Conservation (phyloP, 257 asterid genomes). For the Solanum virginianum region DNA sequence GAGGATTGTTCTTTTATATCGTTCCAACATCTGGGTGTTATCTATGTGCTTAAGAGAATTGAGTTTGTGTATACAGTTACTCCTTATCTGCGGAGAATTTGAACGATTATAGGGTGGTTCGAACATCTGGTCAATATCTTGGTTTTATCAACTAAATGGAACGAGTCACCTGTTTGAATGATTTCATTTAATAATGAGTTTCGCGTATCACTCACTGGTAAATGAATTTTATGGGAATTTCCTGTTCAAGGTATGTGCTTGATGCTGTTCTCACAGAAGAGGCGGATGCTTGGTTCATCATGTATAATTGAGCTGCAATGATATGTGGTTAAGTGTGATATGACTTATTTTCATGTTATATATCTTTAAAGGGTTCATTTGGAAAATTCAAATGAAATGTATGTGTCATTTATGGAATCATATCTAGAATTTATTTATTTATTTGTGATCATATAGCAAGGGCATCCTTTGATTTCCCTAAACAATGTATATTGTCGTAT, state of each 20-base stretch:
- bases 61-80: background rate
- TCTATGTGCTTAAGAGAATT: background rate
- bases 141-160: background rate
- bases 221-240: background rate
- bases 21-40: background rate
- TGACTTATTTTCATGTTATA: background rate
- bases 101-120: background rate
- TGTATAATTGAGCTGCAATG: background rate
- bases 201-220: slow-evolving; percentile 3
- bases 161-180: slow-evolving; percentile 11
- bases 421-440: background rate
- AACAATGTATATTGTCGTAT: background rate
- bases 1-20: background rate
- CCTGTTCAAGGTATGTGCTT: background rate
- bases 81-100: background rate
- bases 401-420: background rate
- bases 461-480: background rate
- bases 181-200: background rate
- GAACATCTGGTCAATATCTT: background rate
- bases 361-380: background rate
- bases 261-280: background rate
- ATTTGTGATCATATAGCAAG: background rate
- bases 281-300: background rate
- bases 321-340: background rate
- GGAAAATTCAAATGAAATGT: background rate